Conservation (phyloP, 768 basidiomycete species). For the Kwoniella pini region DNA sequence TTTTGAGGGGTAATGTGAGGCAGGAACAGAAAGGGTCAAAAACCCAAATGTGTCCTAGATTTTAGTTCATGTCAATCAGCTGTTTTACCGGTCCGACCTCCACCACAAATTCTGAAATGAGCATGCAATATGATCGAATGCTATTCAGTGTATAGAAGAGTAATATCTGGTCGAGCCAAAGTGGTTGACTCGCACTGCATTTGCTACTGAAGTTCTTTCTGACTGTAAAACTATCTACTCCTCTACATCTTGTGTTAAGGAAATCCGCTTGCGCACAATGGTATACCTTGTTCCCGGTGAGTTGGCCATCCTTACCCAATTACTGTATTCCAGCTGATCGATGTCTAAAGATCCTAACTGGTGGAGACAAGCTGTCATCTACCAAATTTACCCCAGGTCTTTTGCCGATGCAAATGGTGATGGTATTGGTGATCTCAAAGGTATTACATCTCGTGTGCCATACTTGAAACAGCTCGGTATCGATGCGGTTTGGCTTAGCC, state of each 20-base stretch:
- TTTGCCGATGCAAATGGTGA: slow-evolving; percentile 46
- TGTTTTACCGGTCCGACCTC: neutral
- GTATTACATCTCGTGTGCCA: slow-evolving; percentile 40
- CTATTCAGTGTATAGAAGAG: neutral
- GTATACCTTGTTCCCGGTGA: neutral
- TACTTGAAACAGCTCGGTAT: slow-evolving; percentile 36
- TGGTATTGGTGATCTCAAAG: slow-evolving; percentile 45
- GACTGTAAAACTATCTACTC: no score
- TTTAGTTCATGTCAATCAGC: no score
- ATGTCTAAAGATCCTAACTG: slow-evolving; percentile 29
- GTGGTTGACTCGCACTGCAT: neutral
- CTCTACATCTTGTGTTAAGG: no score
- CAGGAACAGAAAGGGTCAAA: neutral
- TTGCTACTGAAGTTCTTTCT: no score
- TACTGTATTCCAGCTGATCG: neutral
- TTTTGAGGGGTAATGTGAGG: neutral
- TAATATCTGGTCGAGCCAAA: neutral
- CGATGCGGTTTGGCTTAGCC: slow-evolving; percentile 45
- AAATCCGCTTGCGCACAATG: neutral
- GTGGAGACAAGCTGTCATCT: slow-evolving; percentile 47
- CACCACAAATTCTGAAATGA: no score
- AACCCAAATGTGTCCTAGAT: neutral
- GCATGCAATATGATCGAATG: neutral
- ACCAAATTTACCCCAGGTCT: slow-evolving; percentile 49
- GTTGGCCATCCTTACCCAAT: neutral